These are phyloP conservation scores for Talaromyces nanjingensis DNA, from an alignment of 495 filamentous ascomycete genomes.

Conservation along the genomic window DNA sequence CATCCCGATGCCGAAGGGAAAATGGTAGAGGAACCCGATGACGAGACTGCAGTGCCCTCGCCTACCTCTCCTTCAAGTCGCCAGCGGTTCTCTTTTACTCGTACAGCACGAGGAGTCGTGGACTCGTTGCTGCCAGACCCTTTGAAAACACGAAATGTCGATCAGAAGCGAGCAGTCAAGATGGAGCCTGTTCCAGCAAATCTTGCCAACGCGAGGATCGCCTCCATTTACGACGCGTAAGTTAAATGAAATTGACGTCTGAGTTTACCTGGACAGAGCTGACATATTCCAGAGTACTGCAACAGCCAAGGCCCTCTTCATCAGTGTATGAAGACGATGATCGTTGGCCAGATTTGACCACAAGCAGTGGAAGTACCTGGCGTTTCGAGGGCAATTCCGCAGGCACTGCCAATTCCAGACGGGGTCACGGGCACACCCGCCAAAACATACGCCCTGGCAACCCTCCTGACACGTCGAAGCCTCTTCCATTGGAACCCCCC, in stretches of 20 bases:
- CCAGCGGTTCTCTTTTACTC: neutral
- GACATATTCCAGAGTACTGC: neutral
- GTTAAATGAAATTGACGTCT: neutral
- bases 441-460: constrained; percentile 1
- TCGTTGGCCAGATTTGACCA: constrained; percentile 5
- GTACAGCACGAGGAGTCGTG: constrained; percentile 4
- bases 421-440: neutral
- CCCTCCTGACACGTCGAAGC: neutral
- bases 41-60: neutral
- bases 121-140: constrained; percentile 5
- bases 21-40: neutral
- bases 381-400: neutral
- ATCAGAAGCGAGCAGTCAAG: neutral
- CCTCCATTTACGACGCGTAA: constrained; percentile 1
- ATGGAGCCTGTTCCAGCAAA: neutral
- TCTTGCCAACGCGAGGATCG: neutral
- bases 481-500: neutral
- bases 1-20: neutral
- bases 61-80: neutral
- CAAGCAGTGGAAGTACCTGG: neutral
- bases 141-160: neutral
- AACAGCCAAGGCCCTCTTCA: neutral
- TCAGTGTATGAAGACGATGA: constrained; percentile 3
- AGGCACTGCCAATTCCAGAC: neutral
- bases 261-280: neutral